phyloP scores from a whole-genome alignment of 2,329 filamentous ascomycete species.

The Penicillium sp. region DNA sequence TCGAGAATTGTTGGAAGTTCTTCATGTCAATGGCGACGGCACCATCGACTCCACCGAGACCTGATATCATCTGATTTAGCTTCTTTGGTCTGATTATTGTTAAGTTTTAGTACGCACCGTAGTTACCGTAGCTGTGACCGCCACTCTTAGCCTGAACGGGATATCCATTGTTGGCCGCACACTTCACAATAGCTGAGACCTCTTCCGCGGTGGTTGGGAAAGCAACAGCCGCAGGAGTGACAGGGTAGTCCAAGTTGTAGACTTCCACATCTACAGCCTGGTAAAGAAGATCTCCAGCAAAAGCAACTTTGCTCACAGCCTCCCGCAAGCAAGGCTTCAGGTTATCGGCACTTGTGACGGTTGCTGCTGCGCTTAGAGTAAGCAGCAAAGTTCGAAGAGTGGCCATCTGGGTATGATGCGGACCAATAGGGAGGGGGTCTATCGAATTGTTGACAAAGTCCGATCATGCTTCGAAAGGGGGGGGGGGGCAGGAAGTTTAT shows the following conservation, averaged over 20 bases:
- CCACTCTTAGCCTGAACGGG: conserved; percentile 55
- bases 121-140: conserved; percentile 57
- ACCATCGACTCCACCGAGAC: conserved; percentile 33
- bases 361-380: not conserved
- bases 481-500: not conserved
- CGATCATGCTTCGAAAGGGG: not conserved
- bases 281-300: conserved; percentile 11
- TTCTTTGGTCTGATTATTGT: not conserved
- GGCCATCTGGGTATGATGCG: not conserved
- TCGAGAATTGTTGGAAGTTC: conserved; percentile 32
- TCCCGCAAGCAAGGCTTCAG: conserved; percentile 2
- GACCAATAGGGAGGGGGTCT: not conserved
- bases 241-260: conserved; percentile 15
- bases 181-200: conserved; percentile 49
- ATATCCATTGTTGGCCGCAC: conserved; percentile 43
- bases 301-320: conserved; percentile 7
- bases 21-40: conserved; percentile 32
- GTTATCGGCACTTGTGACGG: conserved; percentile 3
- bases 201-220: conserved; percentile 40
- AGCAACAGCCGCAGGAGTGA: conserved; percentile 31
- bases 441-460: not conserved
- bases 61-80: conserved; percentile 7
- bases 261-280: conserved; percentile 8
- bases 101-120: conserved; percentile 27
- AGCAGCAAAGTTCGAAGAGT: conserved; percentile 1